Percentiles rank a stretch among this genome's conserved stretches.
phyloP scores from a whole-genome alignment of 2,329 filamentous ascomycete species.

The Curvularia lunata region DNA sequence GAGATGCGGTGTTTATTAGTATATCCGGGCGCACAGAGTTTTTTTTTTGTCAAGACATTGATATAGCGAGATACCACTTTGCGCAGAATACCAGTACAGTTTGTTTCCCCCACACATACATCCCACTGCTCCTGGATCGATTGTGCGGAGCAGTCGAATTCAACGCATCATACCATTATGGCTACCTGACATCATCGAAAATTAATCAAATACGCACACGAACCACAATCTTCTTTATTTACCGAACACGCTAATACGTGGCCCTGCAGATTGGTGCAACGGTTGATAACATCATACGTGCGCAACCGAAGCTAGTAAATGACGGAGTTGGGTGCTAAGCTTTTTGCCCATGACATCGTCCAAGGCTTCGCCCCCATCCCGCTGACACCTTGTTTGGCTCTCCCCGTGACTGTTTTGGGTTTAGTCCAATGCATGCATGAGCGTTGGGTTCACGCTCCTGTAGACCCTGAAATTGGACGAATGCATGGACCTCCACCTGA shows the following conservation, averaged over 20 bases:
- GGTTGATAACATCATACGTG: not conserved
- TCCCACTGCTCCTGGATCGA: not conserved
- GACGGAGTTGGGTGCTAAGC: conserved; percentile 1
- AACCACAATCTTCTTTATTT: not conserved
- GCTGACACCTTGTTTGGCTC: not conserved
- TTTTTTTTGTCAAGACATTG: not conserved
- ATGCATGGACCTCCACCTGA: not conserved
- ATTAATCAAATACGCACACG: not conserved
- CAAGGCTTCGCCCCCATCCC: not conserved
- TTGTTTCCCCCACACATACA: not conserved
- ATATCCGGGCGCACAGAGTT: not conserved
- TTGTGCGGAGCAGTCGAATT: not conserved
- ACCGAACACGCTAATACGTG: not conserved
- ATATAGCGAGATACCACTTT: conserved; percentile 16
- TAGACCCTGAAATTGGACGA: not conserved
- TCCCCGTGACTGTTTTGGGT: not conserved
- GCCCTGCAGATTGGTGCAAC: not conserved
- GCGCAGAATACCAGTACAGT: conserved; percentile 7
- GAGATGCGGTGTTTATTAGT: conserved; percentile 11
- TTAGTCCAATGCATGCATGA: not conserved
- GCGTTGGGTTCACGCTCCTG: not conserved
- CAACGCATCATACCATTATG: not conserved
- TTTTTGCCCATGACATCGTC: conserved; percentile 14
- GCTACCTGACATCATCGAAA: not conserved
- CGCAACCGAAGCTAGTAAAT: not conserved